phyloP scores from a whole-genome alignment of 768 basidiomycete species.

The Mycena kentingensis region DNA sequence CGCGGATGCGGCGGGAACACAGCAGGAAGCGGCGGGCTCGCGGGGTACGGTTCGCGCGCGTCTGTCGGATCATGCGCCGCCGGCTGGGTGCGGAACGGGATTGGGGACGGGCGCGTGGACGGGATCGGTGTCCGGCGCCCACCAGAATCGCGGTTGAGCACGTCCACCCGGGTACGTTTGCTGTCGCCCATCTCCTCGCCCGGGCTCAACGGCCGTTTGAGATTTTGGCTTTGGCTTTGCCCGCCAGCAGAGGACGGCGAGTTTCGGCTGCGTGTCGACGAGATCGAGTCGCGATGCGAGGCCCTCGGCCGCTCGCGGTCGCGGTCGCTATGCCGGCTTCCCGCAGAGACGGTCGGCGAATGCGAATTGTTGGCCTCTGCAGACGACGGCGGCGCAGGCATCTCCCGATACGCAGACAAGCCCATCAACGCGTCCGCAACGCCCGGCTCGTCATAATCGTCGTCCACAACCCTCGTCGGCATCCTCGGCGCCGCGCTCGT shows the following conservation, averaged over 20 bases:
- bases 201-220: conserved; percentile 74
- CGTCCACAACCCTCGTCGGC: conserved; percentile 74
- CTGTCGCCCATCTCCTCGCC: conserved; percentile 55
- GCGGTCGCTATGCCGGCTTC: conserved; percentile 54
- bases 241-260: conserved; percentile 55
- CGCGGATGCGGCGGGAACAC: conserved; percentile 75
- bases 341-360: conserved; percentile 61
- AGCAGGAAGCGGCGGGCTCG: conserved; percentile 58
- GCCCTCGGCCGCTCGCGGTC: conserved; percentile 46
- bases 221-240: conserved; percentile 33
- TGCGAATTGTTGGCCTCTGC: conserved; percentile 43
- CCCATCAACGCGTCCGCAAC: conserved; percentile 85
- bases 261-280: conserved; percentile 62
- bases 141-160: conserved; percentile 44
- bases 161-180: conserved; percentile 68
- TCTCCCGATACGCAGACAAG: conserved; percentile 50
- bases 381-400: conserved; percentile 26
- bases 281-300: conserved; percentile 67
- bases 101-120: conserved; percentile 68
- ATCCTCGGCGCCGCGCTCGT: conserved; percentile 60
- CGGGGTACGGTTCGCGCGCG: conserved; percentile 53
- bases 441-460: conserved; percentile 90
- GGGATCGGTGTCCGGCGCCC: conserved; percentile 58
- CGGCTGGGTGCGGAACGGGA: conserved; percentile 73
- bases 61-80: conserved; percentile 66